These are phyloP conservation scores for Eutrema japonicum DNA, from an alignment of 345 rosid species.

Conservation along the genomic window DNA sequence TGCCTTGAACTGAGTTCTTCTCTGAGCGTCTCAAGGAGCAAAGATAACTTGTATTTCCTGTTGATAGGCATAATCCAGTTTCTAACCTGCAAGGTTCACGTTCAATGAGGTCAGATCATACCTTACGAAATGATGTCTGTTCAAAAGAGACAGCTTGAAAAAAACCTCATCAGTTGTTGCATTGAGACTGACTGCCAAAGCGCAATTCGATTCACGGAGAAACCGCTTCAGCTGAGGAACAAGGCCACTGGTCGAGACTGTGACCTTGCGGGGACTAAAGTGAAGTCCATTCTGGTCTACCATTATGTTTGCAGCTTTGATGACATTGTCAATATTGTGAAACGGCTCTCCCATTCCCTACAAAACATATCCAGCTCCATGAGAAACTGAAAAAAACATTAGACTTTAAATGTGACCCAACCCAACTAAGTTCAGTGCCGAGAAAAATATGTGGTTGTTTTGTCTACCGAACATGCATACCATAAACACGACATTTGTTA, in stretches of 20 bases:
- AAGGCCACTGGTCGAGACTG: constrained; percentile 93
- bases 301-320: constrained; percentile 84
- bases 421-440: neutral
- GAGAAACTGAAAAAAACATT: constrained; percentile 8
- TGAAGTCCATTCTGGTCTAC: constrained; percentile 91
- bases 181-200: constrained; percentile 93
- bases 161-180: constrained; percentile 94
- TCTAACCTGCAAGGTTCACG: constrained; percentile 63
- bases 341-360: constrained; percentile 99
- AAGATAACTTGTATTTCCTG: constrained; percentile 68
- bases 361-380: constrained; percentile 26
- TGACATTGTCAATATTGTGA: constrained; percentile 79
- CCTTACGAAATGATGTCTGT: neutral
- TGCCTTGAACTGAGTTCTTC: constrained; percentile 65
- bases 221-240: constrained; percentile 89
- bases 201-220: constrained; percentile 75
- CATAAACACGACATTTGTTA: constrained; percentile 93
- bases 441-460: neutral
- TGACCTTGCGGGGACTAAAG: constrained; percentile 93
- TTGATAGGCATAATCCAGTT: constrained; percentile 97
- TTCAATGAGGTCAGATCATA: constrained; percentile 6
- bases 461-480: constrained; percentile 49
- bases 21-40: constrained; percentile 83
- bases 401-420: constrained; percentile 15
- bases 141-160: constrained; percentile 17